These are phyloP conservation scores for Alternaria brassicae DNA, from an alignment of 2,329 filamentous ascomycete genomes.

Conservation along the genomic window DNA sequence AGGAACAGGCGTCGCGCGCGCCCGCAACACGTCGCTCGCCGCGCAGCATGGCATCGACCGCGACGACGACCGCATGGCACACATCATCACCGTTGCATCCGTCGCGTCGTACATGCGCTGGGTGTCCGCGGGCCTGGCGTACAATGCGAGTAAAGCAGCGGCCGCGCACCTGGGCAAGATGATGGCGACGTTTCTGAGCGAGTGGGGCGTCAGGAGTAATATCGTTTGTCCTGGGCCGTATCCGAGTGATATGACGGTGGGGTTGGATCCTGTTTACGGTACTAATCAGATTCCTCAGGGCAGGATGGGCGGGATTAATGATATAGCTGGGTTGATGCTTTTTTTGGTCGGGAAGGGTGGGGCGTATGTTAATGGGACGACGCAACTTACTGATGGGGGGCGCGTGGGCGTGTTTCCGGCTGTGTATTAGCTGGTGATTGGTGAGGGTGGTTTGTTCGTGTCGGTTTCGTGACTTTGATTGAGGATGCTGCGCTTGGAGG, in stretches of 20 bases:
- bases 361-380: constrained; percentile 62
- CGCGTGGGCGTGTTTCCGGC: constrained; percentile 45
- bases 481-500: not conserved
- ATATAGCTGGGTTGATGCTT: constrained; percentile 59
- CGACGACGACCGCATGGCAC: constrained; percentile 52
- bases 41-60: constrained; percentile 28
- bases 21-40: constrained; percentile 31
- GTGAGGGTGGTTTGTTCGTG: too few relatives aligned
- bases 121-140: constrained; percentile 50
- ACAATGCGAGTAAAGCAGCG: constrained; percentile 55
- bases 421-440: constrained; percentile 47
- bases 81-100: constrained; percentile 56
- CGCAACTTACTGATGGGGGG: constrained; percentile 58
- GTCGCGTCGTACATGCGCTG: constrained; percentile 52
- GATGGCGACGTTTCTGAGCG: constrained; percentile 51
- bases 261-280: constrained; percentile 37
- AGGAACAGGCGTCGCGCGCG: constrained; percentile 33
- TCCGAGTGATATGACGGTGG: constrained; percentile 55
- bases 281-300: constrained; percentile 50
- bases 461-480: not conserved
- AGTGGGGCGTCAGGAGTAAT: constrained; percentile 57
- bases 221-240: constrained; percentile 55
- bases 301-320: constrained; percentile 52
- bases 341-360: constrained; percentile 61
- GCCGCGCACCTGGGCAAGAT: constrained; percentile 57